Evolutionary conservation across 768 basidiomycete species (phyloP).

Genomic region (Trametes sanguinea): DNA sequence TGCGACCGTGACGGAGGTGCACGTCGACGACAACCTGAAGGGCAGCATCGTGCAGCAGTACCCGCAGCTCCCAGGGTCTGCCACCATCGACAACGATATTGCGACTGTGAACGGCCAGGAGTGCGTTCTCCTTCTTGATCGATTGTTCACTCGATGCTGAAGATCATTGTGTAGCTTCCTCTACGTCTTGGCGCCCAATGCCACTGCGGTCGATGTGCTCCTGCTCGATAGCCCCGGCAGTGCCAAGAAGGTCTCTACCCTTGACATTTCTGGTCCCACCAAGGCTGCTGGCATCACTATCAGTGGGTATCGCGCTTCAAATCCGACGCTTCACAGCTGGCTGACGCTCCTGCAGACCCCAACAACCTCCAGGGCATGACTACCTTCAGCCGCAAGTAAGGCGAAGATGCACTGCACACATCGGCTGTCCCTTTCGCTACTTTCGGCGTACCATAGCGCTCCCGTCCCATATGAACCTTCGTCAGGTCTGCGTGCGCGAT

Average conservation of each 20-base stretch:
- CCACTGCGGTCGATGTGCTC: constrained; percentile 43
- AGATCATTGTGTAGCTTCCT: constrained; percentile 37
- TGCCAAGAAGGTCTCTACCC: constrained; percentile 34
- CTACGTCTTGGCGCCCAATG: constrained; percentile 42
- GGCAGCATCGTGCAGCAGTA: constrained; percentile 44
- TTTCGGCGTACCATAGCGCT: background rate
- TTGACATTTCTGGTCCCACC: constrained; percentile 38
- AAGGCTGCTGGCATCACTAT: constrained; percentile 37
- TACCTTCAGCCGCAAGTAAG: constrained; percentile 28
- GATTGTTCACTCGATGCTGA: background rate
- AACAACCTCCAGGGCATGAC: constrained; percentile 43
- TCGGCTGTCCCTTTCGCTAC: background rate
- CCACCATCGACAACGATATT: constrained; percentile 34
- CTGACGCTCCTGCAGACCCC: constrained; percentile 25
- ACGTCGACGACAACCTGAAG: constrained; percentile 47
- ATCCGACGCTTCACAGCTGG: background rate
- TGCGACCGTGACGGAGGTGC: constrained; percentile 46
- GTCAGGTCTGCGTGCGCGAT: constrained; percentile 1
- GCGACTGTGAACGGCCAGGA: constrained; percentile 35
- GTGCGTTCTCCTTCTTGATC: constrained; percentile 17
- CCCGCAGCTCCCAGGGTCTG: constrained; percentile 21
- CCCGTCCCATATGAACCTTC: background rate
- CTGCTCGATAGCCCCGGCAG: constrained; percentile 41
- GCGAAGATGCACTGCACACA: too few relatives aligned
- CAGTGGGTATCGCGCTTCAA: constrained; percentile 33